Base-by-base conservation (phyloP, 2,329 filamentous ascomycete species). In the Fusarium lyarnte region DNA sequence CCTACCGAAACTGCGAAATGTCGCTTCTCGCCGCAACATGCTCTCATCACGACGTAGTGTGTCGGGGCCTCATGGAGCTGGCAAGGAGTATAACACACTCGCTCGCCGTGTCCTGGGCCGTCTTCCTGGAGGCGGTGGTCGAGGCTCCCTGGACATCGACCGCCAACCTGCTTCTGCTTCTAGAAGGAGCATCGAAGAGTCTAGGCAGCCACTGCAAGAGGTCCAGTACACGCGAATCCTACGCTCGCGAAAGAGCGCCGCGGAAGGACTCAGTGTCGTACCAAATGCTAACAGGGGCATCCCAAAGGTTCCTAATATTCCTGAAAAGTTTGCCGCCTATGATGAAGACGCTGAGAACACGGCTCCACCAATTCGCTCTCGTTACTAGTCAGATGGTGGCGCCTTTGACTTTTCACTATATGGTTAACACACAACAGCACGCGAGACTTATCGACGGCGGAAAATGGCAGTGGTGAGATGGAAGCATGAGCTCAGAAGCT, bases 281-380 rank as follows among this genome's bases (percentile, higher is more conserved):
- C 83, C 85, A 10, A 84, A 86, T 72, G 81, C 77, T 51, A 87
- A 87, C 70, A 81, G 83, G 39, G 85, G 85, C 21, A 84, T 86
- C 49, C 85, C 85, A 6, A 79, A 75, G 33, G 82, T 86, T 47
- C 83, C 85, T 29, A 78, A 78, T 38, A 84, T 87, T 35, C 83
- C 86, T 17, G 78, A 80, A 60, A 82, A 84, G 70, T 87, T 84
- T 52, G 66, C 66, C 58, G 76, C 77, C 14, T 78, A 78, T 62
- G 77, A 79, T 27, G 75, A 81, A 70, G 80, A 83, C 58, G 62
- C 77, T 33, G 81, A 83, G 76, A 82, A 81, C 57, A 67, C 69
- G 19, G 75, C 69, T 43, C 79, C 80, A 11, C 79, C 80, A 77
- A 63, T 79, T 52, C 77, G 76, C 25, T 70, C 80, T 52, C 72